A percentile compares a stretch with the other conserved stretches of the same genome.
phyloP scores from a whole-genome alignment of 495 filamentous ascomycete genomes.

The Bryoglossum gracile region DNA sequence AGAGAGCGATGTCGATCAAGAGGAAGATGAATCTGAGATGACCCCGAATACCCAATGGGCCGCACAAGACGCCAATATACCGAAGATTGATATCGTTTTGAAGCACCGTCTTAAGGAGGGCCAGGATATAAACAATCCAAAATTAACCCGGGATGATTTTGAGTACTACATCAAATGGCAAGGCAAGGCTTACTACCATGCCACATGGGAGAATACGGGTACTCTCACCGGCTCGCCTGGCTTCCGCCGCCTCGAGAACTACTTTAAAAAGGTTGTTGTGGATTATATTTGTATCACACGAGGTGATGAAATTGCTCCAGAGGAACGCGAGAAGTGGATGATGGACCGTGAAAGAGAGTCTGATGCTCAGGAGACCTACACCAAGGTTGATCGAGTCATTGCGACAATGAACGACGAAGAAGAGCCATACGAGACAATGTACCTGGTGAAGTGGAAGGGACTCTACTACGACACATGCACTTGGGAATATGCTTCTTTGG shows the following conservation, averaged over 20 bases:
- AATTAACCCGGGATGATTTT: constrained; percentile 68
- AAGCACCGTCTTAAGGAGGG: constrained; percentile 75
- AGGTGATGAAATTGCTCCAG: constrained; percentile 63
- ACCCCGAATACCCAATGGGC: constrained; percentile 57
- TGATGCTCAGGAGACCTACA: constrained; percentile 77
- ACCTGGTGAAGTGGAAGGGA: constrained; percentile 89
- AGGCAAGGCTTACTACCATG: constrained; percentile 85
- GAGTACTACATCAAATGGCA: constrained; percentile 99
- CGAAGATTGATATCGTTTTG: constrained; percentile 82
- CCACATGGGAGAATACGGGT: constrained; percentile 83
- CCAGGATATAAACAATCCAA: constrained; percentile 44
- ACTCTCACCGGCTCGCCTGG: constrained; percentile 61
- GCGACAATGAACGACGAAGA: constrained; percentile 67
- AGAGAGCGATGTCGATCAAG: constrained; percentile 73
- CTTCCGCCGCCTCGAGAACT: constrained; percentile 85
- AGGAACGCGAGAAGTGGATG: constrained; percentile 86
- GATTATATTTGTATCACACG: constrained; percentile 64
- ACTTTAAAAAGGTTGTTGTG: constrained; percentile 72
- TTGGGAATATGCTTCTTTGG: constrained; percentile 74
- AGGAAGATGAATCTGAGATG: constrained; percentile 59
- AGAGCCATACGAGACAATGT: constrained; percentile 65
- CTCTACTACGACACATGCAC: constrained; percentile 87
- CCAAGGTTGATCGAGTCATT: constrained; percentile 88
- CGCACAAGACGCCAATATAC: constrained; percentile 57
- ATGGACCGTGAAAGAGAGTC: constrained; percentile 81